Evolutionary conservation across 106 monocot species (phyloP).

Genomic region (Xerophyta viscosa): DNA sequence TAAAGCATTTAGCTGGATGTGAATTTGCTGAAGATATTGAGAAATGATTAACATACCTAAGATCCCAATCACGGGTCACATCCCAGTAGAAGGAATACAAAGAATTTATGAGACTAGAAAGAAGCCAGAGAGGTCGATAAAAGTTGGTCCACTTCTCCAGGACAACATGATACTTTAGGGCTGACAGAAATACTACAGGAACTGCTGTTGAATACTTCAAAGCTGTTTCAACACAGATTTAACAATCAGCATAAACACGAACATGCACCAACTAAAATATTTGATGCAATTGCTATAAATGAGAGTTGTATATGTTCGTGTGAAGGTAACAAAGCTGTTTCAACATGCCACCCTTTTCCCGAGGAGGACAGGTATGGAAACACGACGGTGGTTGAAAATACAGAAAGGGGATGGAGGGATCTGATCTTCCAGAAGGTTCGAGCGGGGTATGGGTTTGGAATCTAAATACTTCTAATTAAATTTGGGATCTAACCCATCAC

Average conservation of each 20-base stretch:
- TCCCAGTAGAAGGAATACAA: slow-evolving; percentile 95
- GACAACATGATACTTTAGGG: slow-evolving; percentile 87
- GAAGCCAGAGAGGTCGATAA: slow-evolving; percentile 86
- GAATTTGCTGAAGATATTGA: background rate
- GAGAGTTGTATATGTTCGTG: no score
- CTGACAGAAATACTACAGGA: slow-evolving; percentile 83
- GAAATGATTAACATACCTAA: slow-evolving; percentile 36
- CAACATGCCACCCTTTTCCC: no score
- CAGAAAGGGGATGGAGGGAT: slow-evolving; percentile 92
- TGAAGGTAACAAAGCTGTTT: no score
- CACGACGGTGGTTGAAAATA: slow-evolving; percentile 84
- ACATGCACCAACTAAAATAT: no score
- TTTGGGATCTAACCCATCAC: no score
- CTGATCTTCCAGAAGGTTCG: slow-evolving; percentile 91
- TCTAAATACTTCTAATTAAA: slow-evolving; percentile 38
- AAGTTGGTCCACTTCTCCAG: slow-evolving; percentile 63
- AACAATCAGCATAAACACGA: no score
- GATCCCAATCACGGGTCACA: slow-evolving; percentile 83
- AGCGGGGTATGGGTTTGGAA: slow-evolving; percentile 80
- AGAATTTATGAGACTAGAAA: slow-evolving; percentile 71
- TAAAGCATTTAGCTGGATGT: background rate
- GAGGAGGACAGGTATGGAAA: slow-evolving; percentile 98
- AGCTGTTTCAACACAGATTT: slow-evolving; percentile 18
- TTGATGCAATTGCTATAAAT: no score
- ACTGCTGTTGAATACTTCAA: slow-evolving; percentile 84